phyloP scores from a whole-genome alignment of 768 basidiomycete species.

The Hericium erinaceus region DNA sequence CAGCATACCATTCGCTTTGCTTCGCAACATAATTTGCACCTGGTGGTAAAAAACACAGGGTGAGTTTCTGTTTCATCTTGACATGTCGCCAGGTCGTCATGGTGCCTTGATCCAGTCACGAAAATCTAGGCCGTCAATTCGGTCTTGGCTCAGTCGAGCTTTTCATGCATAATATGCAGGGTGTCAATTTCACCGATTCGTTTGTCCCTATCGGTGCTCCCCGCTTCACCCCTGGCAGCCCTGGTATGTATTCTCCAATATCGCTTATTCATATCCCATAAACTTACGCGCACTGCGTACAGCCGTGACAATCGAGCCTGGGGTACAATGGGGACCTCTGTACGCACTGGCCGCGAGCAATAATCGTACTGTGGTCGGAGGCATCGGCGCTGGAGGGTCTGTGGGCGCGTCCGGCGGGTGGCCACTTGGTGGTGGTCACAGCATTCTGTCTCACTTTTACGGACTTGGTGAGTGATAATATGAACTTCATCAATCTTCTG shows the following conservation, averaged over 20 bases:
- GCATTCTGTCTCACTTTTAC: constrained; percentile 27
- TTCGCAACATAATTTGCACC: constrained; percentile 24
- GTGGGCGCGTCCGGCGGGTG: constrained; percentile 42
- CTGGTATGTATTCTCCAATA: not conserved
- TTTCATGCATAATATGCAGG: not conserved
- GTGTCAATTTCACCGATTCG: not conserved
- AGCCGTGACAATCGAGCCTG: constrained; percentile 28
- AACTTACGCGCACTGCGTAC: not conserved
- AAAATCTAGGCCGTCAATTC: not conserved
- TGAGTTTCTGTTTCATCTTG: not conserved
- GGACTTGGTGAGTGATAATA: constrained; percentile 28
- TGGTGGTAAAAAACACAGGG: constrained; percentile 25
- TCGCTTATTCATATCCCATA: not conserved
- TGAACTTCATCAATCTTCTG: not conserved
- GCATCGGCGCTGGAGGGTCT: constrained; percentile 28
- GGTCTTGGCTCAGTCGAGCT: not conserved
- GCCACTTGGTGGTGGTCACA: constrained; percentile 39
- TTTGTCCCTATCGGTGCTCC: constrained; percentile 16
- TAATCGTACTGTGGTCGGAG: constrained; percentile 37
- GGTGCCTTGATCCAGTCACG: not conserved
- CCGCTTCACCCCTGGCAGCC: not conserved
- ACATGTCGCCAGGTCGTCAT: not conserved
- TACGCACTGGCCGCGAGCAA: constrained; percentile 31
- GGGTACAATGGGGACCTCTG: constrained; percentile 37
- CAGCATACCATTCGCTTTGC: constrained; percentile 33